These are phyloP conservation scores for Beauveria asiatica DNA, from an alignment of 2,329 filamentous ascomycete species.

Conservation along the genomic window DNA sequence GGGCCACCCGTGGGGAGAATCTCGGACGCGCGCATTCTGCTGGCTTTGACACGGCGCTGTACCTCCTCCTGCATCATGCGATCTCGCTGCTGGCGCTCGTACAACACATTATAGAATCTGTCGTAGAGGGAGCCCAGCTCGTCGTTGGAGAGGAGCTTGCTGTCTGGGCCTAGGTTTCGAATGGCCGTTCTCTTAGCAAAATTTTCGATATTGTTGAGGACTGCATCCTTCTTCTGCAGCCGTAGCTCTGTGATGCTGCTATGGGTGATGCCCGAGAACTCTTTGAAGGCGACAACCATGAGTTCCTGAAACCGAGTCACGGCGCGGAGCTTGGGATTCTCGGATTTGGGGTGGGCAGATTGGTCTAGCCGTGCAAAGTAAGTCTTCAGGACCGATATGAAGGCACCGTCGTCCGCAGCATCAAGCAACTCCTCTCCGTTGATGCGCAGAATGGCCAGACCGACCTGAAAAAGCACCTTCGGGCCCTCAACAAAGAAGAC, in stretches of 20 bases:
- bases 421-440: conserved; percentile 95
- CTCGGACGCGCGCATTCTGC: conserved; percentile 31
- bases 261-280: conserved; percentile 93
- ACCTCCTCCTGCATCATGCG: conserved; percentile 70
- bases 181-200: conserved; percentile 97
- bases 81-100: conserved; percentile 81
- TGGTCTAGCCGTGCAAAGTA: conserved; percentile 93
- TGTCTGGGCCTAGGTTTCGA: conserved; percentile 88
- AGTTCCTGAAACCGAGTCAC: conserved; percentile 96
- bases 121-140: conserved; percentile 90
- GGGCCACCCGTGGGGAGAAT: conserved; percentile 28
- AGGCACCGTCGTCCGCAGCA: conserved; percentile 87
- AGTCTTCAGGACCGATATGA: conserved; percentile 89
- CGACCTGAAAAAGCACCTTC: conserved; percentile 95
- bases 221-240: conserved; percentile 85
- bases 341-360: conserved; percentile 89
- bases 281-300: conserved; percentile 98
- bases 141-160: conserved; percentile 77
- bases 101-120: conserved; percentile 83
- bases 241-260: conserved; percentile 83
- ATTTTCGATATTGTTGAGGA: conserved; percentile 91
- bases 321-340: conserved; percentile 86
- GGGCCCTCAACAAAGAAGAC: conserved; percentile 98
- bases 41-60: conserved; percentile 55
- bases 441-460: conserved; percentile 90